A percentile compares a stretch with the other conserved stretches of the same genome.
Conservation (phyloP, 768 basidiomycete species). For the Nidularia sp. region DNA sequence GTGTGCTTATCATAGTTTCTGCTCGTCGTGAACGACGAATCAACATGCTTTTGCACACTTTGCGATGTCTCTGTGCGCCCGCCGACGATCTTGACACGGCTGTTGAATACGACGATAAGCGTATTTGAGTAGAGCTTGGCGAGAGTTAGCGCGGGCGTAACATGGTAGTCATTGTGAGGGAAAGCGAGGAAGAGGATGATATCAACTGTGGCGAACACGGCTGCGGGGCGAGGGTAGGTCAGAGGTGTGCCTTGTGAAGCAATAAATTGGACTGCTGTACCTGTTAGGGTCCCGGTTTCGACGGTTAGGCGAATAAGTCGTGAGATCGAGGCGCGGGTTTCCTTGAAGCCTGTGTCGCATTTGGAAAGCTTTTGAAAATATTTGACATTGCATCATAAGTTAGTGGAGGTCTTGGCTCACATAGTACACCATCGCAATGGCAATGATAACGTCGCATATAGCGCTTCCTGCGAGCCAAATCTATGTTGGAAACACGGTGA, state of each 20-base stretch:
- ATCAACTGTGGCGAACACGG: conserved; percentile 14
- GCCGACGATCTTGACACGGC: background rate
- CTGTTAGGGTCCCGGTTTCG: conserved; percentile 21
- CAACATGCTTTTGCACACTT: no score
- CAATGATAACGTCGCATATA: conserved; percentile 21
- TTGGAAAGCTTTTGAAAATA: background rate
- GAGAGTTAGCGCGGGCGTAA: background rate
- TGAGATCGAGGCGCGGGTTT: conserved; percentile 4
- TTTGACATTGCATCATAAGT: conserved; percentile 3
- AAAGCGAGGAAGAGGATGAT: conserved; percentile 20
- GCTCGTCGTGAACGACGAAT: no score
- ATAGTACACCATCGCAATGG: conserved; percentile 18
- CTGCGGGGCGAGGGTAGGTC: background rate
- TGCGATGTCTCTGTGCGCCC: background rate
- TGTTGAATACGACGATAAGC: background rate
- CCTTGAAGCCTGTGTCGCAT: background rate
- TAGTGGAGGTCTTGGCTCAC: conserved; percentile 13
- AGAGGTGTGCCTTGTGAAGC: conserved; percentile 8
- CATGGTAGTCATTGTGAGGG: conserved; percentile 16
- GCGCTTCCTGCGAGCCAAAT: conserved; percentile 13
- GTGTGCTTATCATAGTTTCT: no score
- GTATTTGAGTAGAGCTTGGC: background rate
- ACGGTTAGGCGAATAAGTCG: conserved; percentile 19
- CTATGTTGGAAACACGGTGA: background rate
- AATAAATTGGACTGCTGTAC: conserved; percentile 5